A percentile compares a stretch with the other conserved stretches of the same genome.
Conservation (phyloP, 1,139 yeast species). For the Pichia sp. region DNA sequence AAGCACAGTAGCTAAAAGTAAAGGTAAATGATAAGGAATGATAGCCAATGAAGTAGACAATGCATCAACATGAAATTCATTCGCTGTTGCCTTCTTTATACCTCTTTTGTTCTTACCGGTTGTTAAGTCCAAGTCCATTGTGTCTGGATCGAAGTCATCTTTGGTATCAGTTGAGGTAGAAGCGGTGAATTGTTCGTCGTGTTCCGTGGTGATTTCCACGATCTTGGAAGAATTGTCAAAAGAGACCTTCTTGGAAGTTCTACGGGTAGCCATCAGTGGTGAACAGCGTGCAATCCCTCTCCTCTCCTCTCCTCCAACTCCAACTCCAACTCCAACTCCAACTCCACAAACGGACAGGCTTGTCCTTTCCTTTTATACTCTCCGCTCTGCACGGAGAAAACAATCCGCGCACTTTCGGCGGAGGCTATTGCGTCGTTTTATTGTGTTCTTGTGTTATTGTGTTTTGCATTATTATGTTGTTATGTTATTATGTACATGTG, state of each 20-base stretch:
- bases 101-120: slow-evolving; percentile 14
- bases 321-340: too few relatives aligned
- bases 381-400: too few relatives aligned
- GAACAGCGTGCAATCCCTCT: neutral
- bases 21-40: slow-evolving; percentile 46
- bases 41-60: slow-evolving; percentile 29
- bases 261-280: slow-evolving; percentile 10
- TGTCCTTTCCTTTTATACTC: too few relatives aligned
- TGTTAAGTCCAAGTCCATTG: slow-evolving; percentile 15
- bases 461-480: too few relatives aligned
- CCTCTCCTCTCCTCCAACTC: too few relatives aligned
- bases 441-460: too few relatives aligned
- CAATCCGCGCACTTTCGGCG: too few relatives aligned
- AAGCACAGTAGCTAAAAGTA: slow-evolving; percentile 30
- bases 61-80: slow-evolving; percentile 1
- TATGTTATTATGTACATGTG: too few relatives aligned
- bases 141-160: slow-evolving; percentile 17
- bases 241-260: slow-evolving; percentile 13
- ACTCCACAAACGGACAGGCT: too few relatives aligned
- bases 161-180: slow-evolving; percentile 13
- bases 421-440: too few relatives aligned
- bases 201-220: slow-evolving; percentile 9
- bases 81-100: slow-evolving; percentile 12
- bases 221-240: slow-evolving; percentile 15
- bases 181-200: neutral